Evolutionary conservation across 768 basidiomycete genomes (phyloP), one percentile per base, ranked within the genome.

Genomic region (Inosperma sp.): DNA sequence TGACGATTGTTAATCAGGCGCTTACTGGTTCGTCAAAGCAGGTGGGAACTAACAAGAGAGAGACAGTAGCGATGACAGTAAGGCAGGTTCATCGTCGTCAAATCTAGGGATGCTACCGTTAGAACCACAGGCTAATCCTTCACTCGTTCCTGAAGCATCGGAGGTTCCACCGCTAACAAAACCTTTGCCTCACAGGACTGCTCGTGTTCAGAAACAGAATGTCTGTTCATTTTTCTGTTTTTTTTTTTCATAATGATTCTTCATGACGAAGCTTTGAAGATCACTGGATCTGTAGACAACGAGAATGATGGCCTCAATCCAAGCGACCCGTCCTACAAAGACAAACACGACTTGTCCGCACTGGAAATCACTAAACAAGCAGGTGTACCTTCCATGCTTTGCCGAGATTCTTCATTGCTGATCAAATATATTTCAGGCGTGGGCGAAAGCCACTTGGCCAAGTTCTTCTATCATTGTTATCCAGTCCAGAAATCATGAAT

Each of bases 361-460:
- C 39, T 3, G 39, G 2, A 40, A 9, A 40, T 40, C 12, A 14
- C 25, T 13, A 19, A 40, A 23, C 39, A 45, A 22, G 30, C 19
- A 30, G n/a, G 27, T 7, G 27, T 27, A 30, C 17, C 25, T 31
- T 27, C 14, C 16, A 44, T 44, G 5, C 6, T 30, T 44, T 23
- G n/a, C 27, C 42, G 30, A 29, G 17, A 44, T 21, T 12, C 27
- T 13, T 44, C 19, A 27, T 19, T 3, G 16, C 14, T 27, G 33
- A 10, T 25, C n/a, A n/a, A 31, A 31, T 8, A 8, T 31, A 8
- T 27, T 35, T 42, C 21, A 60, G 59, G 51, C 43, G 31, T 60
- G 59, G 59, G 54, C 54, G 2, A 29, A 60, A 41, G 57, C 59
- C 33, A 46, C 43, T 10, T n/a, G 26, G 22, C 30, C 43, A 22